Percentiles rank a stretch among this genome's conserved stretches.
phyloP scores from a whole-genome alignment of 305 asterid genomes.

The Withania somnifera region DNA sequence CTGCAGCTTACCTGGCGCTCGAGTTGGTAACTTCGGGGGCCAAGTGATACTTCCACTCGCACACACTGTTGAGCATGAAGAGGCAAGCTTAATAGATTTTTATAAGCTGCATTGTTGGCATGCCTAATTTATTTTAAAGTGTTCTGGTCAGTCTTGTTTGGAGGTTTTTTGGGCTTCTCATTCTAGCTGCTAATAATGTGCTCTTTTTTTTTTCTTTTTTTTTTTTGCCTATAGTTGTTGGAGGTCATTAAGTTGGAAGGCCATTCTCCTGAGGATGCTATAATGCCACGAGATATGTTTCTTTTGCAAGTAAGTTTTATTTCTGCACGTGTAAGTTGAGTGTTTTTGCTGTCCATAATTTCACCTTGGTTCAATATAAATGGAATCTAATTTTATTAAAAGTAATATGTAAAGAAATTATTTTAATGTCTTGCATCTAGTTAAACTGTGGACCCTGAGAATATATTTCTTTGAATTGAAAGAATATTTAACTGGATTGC shows the following conservation, averaged over 20 bases:
- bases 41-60: constrained; percentile 90
- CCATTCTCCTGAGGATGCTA: constrained; percentile 63
- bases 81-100: constrained; percentile 38
- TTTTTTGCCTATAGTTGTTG: constrained; percentile 47
- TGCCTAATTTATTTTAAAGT: neutral
- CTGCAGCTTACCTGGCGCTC: constrained; percentile 52
- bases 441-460: neutral
- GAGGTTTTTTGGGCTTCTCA: neutral
- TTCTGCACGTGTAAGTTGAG: neutral
- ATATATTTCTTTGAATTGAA: neutral
- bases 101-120: neutral
- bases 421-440: neutral
- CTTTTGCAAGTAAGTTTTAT: constrained; percentile 60
- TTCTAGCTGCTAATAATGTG: neutral
- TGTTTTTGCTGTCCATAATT: neutral
- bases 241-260: constrained; percentile 89
- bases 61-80: constrained; percentile 86
- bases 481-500: neutral
- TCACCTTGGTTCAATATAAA: neutral
- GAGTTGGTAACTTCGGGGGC: constrained; percentile 62
- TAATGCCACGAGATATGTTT: constrained; percentile 75
- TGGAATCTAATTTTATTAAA: neutral
- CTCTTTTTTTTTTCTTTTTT: too few species aligned
- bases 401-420: neutral
- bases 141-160: neutral